Evolutionary conservation across 331 rosid species (phyloP).

Genomic region (Cydonia oblonga): DNA sequence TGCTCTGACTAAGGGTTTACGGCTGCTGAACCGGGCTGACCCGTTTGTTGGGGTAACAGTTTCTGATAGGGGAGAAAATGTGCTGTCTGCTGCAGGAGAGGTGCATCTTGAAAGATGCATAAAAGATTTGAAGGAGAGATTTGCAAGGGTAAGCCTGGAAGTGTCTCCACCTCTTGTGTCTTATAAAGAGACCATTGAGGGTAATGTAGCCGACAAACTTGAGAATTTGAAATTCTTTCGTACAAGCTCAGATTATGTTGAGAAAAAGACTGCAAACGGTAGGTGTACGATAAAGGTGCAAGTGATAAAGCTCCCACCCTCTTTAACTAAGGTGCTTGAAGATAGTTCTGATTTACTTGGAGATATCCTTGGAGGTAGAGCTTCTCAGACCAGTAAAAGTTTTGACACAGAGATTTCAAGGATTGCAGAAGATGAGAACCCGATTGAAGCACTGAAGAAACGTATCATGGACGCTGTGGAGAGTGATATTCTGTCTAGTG

Average conservation of each 20-base stretch:
- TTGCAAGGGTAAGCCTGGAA: conserved; percentile 67
- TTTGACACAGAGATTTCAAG: conserved; percentile 33
- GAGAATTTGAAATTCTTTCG: conserved; percentile 44
- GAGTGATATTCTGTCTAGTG: conserved; percentile 29
- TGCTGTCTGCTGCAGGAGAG: conserved; percentile 80
- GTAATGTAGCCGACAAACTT: conserved; percentile 37
- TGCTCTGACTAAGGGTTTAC: conserved; percentile 53
- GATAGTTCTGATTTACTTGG: conserved; percentile 58
- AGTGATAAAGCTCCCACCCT: conserved; percentile 51
- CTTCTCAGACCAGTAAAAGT: conserved; percentile 29
- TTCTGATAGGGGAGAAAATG: conserved; percentile 74
- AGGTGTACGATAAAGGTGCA: conserved; percentile 58
- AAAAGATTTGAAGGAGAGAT: conserved; percentile 74
- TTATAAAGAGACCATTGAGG: conserved; percentile 71
- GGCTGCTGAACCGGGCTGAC: conserved; percentile 74
- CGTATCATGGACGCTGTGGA: conserved; percentile 46
- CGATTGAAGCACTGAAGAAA: conserved; percentile 38
- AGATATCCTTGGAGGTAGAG: conserved; percentile 42
- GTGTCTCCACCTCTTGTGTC: conserved; percentile 77
- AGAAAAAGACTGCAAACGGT: conserved; percentile 59
- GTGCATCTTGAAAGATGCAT: conserved; percentile 81
- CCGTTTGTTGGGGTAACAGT: conserved; percentile 78
- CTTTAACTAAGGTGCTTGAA: conserved; percentile 53
- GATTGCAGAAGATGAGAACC: conserved; percentile 27
- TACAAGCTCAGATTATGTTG: conserved; percentile 43